A percentile compares a stretch with the other conserved stretches of the same genome.
Conservation (phyloP, 129 eudicot species). For the sunflower (Helianthus annuus) region HanXRQr2.0-SUNRISE NC_035445.2:85152945-85153444, state of each 20-base stretch:
- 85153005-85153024: conserved; percentile 19
- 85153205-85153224: too few species aligned
- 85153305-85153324: not conserved
- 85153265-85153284: too few species aligned
- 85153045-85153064: not conserved
- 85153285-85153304: not conserved
- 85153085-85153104: too few species aligned
- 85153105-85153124: not conserved
- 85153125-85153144: not conserved
- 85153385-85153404: conserved; percentile 6
- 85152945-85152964: conserved; percentile 23
- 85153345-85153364: not conserved
- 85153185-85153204: too few species aligned
- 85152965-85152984: conserved; percentile 23
- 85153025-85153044: conserved; percentile 14
- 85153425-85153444: too few species aligned
- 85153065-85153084: conserved; percentile 15
- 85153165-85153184: too few species aligned
- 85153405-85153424: too few species aligned
- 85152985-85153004: conserved; percentile 13
- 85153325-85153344: not conserved
- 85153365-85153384: not conserved
- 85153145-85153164: too few species aligned
- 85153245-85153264: too few species aligned
- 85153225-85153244: too few species aligned